Conservation (phyloP, 352 stramenopile species). For the Salisapilia sapeloensis region DNA sequence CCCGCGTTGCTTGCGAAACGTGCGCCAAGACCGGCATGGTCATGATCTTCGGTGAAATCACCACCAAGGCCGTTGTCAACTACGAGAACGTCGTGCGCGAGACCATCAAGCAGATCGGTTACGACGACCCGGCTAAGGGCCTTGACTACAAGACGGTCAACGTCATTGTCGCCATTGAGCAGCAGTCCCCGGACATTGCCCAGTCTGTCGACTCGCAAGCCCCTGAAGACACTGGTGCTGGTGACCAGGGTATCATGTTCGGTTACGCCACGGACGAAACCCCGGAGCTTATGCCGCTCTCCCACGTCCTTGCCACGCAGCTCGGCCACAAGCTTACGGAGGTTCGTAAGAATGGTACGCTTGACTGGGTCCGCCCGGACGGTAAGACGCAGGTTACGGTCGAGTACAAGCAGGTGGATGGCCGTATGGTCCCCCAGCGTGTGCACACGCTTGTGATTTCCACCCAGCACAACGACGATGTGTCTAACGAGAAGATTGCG, state of each 20-base stretch:
- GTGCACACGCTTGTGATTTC: slow-evolving; percentile 99
- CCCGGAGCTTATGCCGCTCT: slow-evolving; percentile 94
- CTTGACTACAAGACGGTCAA: slow-evolving; percentile 99
- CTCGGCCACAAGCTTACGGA: slow-evolving; percentile 95
- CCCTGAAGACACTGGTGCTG: slow-evolving; percentile 94
- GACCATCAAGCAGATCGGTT: slow-evolving; percentile 98
- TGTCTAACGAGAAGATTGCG: slow-evolving; percentile 97
- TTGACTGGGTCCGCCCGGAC: slow-evolving; percentile 97
- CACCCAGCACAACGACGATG: slow-evolving; percentile 96
- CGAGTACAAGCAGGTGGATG: slow-evolving; percentile 95
- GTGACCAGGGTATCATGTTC: slow-evolving; percentile 92
- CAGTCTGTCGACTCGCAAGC: slow-evolving; percentile 95
- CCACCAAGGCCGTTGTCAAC: slow-evolving; percentile 96
- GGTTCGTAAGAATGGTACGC: slow-evolving; percentile 97
- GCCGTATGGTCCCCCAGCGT: slow-evolving; percentile 88
- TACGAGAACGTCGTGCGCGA: slow-evolving; percentile 99
- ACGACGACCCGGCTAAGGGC: slow-evolving; percentile 97
- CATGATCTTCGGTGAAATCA: slow-evolving; percentile 99
- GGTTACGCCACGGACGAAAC: slow-evolving; percentile 97
- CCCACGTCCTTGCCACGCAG: slow-evolving; percentile 93
- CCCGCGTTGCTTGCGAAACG: slow-evolving; percentile 97
- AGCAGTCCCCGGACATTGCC: slow-evolving; percentile 98
- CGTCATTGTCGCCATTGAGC: slow-evolving; percentile 98
- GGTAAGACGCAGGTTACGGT: slow-evolving; percentile 98
- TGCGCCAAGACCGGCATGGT: slow-evolving; percentile 99